phyloP scores from a whole-genome alignment of 176 grass and related monocot genomes.

The Oryza punctata region DNA sequence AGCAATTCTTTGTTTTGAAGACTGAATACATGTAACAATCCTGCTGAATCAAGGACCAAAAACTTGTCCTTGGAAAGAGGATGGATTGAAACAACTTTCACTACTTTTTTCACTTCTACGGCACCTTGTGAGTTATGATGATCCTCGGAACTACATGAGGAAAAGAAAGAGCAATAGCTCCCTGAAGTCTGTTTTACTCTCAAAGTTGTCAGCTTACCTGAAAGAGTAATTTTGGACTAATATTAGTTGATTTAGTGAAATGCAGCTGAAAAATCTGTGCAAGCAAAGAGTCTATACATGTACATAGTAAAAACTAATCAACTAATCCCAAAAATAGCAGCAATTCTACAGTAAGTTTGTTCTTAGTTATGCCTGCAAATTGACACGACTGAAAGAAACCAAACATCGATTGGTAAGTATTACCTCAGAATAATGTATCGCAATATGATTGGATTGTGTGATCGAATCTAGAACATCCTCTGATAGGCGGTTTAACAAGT shows the following conservation, averaged over 20 bases:
- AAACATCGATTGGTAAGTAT: constrained; percentile 10
- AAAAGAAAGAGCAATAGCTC: constrained; percentile 64
- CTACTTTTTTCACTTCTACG: constrained; percentile 38
- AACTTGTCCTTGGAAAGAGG: constrained; percentile 72
- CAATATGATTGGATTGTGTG: background rate
- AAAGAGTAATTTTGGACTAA: constrained; percentile 42
- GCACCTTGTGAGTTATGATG: constrained; percentile 37
- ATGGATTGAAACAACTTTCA: constrained; percentile 68
- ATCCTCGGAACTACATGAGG: constrained; percentile 39
- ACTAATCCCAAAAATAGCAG: background rate
- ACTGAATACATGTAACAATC: constrained; percentile 69
- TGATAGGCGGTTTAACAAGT: background rate
- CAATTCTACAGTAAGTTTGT: background rate
- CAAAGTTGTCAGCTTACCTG: constrained; percentile 86
- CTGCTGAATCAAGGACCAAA: constrained; percentile 78
- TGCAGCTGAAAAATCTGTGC: constrained; percentile 17
- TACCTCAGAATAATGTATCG: constrained; percentile 17
- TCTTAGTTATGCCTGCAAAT: background rate
- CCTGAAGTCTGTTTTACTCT: constrained; percentile 76
- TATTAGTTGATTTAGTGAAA: constrained; percentile 14
- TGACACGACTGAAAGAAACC: background rate
- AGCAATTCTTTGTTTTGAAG: constrained; percentile 35
- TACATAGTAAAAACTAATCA: background rate
- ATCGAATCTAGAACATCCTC: constrained; percentile 17
- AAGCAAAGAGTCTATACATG: background rate